Evolutionary conservation across 2,329 filamentous ascomycete genomes (phyloP).

Genomic region (Delphinella strobiligena): DNA sequence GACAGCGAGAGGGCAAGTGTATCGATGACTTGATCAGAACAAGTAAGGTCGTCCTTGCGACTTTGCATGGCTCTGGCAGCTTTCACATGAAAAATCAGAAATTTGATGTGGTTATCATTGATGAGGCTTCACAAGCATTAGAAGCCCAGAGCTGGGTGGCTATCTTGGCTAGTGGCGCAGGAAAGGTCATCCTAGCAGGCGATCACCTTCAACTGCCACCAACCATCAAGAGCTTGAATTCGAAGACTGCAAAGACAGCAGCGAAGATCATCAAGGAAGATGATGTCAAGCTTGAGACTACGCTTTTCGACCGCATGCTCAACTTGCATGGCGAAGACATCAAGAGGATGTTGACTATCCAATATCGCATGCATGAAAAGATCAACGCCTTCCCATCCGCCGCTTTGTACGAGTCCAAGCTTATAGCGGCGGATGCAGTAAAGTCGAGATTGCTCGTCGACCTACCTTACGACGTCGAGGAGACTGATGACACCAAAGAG

Average conservation of each 20-base stretch:
- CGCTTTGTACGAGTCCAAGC: slow-evolving; percentile 70
- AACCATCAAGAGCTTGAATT: slow-evolving; percentile 69
- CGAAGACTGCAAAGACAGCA: slow-evolving; percentile 24
- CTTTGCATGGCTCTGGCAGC: slow-evolving; percentile 82
- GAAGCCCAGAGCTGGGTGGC: slow-evolving; percentile 98
- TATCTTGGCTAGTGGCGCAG: slow-evolving; percentile 54
- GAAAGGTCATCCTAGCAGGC: slow-evolving; percentile 80
- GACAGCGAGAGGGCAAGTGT: slow-evolving; percentile 71
- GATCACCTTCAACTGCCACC: slow-evolving; percentile 91
- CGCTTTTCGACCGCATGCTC: slow-evolving; percentile 82
- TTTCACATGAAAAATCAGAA: slow-evolving; percentile 65
- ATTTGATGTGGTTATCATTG: slow-evolving; percentile 91
- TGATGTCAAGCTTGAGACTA: slow-evolving; percentile 56
- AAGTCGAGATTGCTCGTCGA: slow-evolving; percentile 63
- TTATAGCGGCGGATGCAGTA: slow-evolving; percentile 72
- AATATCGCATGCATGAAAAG: slow-evolving; percentile 94
- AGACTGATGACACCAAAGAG: slow-evolving; percentile 76
- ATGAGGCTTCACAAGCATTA: slow-evolving; percentile 89
- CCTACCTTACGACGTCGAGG: slow-evolving; percentile 62
- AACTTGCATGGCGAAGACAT: slow-evolving; percentile 68
- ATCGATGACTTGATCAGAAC: slow-evolving; percentile 61
- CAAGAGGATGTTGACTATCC: slow-evolving; percentile 90
- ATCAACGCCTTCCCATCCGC: slow-evolving; percentile 94
- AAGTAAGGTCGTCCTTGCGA: slow-evolving; percentile 83
- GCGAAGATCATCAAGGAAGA: slow-evolving; percentile 21